Evolutionary conservation across 164 flowering plant genomes (phyloP), one percentile per base, ranked within the genome.

Genomic region (Cinnamomum chago): DNA sequence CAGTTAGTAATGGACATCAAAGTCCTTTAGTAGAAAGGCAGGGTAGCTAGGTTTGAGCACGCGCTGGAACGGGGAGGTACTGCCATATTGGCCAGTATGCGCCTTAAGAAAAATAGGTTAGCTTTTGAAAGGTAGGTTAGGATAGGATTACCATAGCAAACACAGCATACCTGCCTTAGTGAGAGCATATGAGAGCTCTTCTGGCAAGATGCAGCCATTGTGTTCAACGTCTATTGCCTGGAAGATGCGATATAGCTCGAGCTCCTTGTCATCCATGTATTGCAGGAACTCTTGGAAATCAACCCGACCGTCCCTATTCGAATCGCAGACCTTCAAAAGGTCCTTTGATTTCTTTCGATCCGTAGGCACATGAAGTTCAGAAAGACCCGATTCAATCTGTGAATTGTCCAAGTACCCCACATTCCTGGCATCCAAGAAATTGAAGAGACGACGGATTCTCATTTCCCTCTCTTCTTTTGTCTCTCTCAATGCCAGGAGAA

Each of bases 151-250:
- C 35, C 14, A 14, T 3, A 0, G 67, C 22, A 65, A 67, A 22
- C 11, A 55, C 24, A 50, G 20, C 35, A 75, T 91, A 95, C 99
- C 99, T 81, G 97, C 93, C 74, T 84, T 87, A 67, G 91, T 86
- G 58, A 95, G 97, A 0, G 97, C 97, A 80, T 92, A 97, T 90
- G 85, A 95, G 1, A 95, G 90, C 86, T 92, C 97, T 78, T 94
- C 97, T 0, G 98, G 98, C 74, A 88, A 86, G 84, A 94, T 94
- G 82, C 93, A 91, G 3, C 99, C 97, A 77, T 88, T 95, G 77
- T 94, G 98, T 67, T 90, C 92, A 24, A 94, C 97, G 85, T 95
- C 98, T 76, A 93, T 95, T 10, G 92, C 92, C 76, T 95, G 98
- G 73, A 95, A 93, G 51, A 95, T 92, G 68, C 88, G 82, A 72